Evolutionary conservation across 306 rosid species (phyloP).

Genomic region (Cucurbita maxima): DNA sequence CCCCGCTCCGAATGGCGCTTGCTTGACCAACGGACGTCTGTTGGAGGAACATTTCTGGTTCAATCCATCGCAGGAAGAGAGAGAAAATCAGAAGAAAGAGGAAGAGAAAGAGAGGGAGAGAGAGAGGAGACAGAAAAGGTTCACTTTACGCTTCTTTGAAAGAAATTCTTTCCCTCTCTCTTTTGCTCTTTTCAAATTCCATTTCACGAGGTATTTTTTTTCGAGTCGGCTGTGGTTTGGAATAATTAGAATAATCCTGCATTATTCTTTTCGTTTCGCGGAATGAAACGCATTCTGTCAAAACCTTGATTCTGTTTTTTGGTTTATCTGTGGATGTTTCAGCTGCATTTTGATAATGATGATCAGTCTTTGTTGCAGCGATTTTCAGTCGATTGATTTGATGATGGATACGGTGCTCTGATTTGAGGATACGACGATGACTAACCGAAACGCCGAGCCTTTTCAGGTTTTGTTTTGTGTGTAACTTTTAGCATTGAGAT

Average conservation of each 20-base stretch:
- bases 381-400: slow-evolving; percentile 15
- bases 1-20: slow-evolving; percentile 28
- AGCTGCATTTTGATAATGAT: slow-evolving; percentile 9
- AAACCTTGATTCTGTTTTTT: background rate
- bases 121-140: slow-evolving; percentile 1
- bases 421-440: slow-evolving; percentile 59
- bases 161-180: slow-evolving; percentile 1
- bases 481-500: background rate
- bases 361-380: slow-evolving; percentile 21
- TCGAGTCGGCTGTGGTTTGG: background rate
- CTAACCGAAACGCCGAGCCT: slow-evolving; percentile 39
- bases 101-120: background rate
- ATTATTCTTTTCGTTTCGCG: background rate
- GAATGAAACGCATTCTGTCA: background rate
- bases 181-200: background rate
- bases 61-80: slow-evolving; percentile 24
- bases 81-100: slow-evolving; percentile 16
- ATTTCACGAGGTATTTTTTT: background rate
- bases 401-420: slow-evolving; percentile 33
- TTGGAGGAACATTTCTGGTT: slow-evolving; percentile 29
- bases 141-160: slow-evolving; percentile 9
- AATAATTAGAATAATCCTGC: background rate
- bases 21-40: slow-evolving; percentile 24
- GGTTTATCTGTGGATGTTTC: background rate
- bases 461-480: slow-evolving; percentile 31